Percentiles rank a stretch among this genome's conserved stretches.
Conservation (phyloP, 2,329 filamentous ascomycete species). For the Colletotrichum sidae region DNA sequence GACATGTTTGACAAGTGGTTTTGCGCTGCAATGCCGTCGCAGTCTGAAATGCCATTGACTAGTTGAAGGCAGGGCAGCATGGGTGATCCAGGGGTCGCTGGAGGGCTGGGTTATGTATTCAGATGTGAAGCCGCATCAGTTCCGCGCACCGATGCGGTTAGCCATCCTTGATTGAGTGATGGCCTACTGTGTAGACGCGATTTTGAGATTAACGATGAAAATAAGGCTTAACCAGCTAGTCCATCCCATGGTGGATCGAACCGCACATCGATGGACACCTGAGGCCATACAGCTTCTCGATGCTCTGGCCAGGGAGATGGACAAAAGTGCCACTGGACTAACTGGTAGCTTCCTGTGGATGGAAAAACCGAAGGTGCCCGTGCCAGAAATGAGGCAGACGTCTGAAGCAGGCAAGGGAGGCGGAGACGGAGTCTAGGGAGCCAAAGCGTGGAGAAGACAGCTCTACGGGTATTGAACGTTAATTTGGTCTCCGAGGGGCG, state of each 20-base stretch:
- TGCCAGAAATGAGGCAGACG: constrained; percentile 13
- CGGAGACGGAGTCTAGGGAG: neutral
- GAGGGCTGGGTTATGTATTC: no score
- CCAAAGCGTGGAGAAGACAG: constrained; percentile 16
- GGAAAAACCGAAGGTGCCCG: constrained; percentile 9
- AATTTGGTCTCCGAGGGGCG: constrained; percentile 26
- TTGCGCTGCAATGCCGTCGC: neutral
- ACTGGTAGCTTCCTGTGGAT: neutral
- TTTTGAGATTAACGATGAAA: no score
- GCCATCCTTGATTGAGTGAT: no score
- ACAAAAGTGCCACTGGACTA: no score
- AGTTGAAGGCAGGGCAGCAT: neutral
- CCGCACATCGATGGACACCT: no score
- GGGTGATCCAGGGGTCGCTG: neutral
- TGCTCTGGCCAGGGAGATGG: no score
- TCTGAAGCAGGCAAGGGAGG: constrained; percentile 23
- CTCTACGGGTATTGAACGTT: constrained; percentile 24
- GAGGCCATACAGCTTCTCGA: no score
- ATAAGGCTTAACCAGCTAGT: no score
- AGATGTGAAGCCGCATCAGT: no score
- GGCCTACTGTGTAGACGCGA: no score
- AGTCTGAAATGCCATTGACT: constrained; percentile 10
- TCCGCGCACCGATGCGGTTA: no score
- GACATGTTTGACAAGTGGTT: constrained; percentile 18
- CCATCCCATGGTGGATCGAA: no score